A percentile compares a stretch with the other conserved stretches of the same genome.
Evolutionary conservation across 2,329 filamentous ascomycete species (phyloP).

Genomic region (Chrysoporthe deuterocubensis): DNA sequence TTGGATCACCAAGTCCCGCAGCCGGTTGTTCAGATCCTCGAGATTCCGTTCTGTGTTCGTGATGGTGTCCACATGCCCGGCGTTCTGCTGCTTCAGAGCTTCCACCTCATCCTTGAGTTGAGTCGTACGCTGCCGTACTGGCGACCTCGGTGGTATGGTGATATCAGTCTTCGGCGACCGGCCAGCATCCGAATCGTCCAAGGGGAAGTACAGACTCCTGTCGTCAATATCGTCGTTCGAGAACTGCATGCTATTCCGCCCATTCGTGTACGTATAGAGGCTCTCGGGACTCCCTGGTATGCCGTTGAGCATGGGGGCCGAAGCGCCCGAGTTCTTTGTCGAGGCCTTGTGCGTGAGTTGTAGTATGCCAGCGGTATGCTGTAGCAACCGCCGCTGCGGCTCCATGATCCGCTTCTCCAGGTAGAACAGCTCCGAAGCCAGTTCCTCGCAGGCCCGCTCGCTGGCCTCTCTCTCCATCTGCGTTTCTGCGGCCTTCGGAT

Average conservation of each 20-base stretch:
- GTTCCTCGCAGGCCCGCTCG: slow-evolving; percentile 81
- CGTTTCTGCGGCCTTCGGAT: slow-evolving; percentile 60
- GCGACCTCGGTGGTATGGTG: slow-evolving; percentile 64
- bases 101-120: slow-evolving; percentile 52
- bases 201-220: slow-evolving; percentile 70
- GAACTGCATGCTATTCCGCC: slow-evolving; percentile 61
- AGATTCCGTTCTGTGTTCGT: slow-evolving; percentile 67
- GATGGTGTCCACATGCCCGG: slow-evolving; percentile 54
- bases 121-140: slow-evolving; percentile 56
- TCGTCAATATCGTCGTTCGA: slow-evolving; percentile 73
- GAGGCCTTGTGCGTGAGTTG: slow-evolving; percentile 84
- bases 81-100: slow-evolving; percentile 40
- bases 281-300: slow-evolving; percentile 79
- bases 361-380: slow-evolving; percentile 91
- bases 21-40: slow-evolving; percentile 63
- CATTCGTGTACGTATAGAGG: slow-evolving; percentile 70
- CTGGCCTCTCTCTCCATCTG: slow-evolving; percentile 76
- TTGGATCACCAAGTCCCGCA: slow-evolving; percentile 26
- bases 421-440: slow-evolving; percentile 78
- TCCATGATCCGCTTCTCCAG: slow-evolving; percentile 78
- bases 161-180: slow-evolving; percentile 48
- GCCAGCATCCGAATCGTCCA: slow-evolving; percentile 64
- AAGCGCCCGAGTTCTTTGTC: slow-evolving; percentile 57
- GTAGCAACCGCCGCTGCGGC: slow-evolving; percentile 75
- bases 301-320: slow-evolving; percentile 52